phyloP scores from a whole-genome alignment of 192 early-diverging fungal genomes.

The Gigaspora rosea region DNA sequence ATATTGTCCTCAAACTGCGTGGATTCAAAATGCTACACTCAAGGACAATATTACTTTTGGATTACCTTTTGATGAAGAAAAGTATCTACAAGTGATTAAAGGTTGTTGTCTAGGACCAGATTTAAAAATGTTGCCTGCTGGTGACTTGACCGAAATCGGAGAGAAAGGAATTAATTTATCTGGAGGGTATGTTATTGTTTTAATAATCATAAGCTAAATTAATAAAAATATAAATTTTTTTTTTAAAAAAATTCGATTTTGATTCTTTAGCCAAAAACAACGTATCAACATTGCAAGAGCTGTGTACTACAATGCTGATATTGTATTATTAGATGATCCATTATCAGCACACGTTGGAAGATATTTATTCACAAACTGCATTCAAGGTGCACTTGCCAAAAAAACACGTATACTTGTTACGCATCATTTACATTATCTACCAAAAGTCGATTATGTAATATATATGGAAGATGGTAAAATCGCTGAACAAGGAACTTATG shows the following conservation, averaged over 20 bases:
- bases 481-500: constrained; percentile 57
- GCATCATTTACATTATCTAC: constrained; percentile 55
- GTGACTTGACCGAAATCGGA: constrained; percentile 71
- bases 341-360: constrained; percentile 51
- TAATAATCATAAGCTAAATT: too few species aligned
- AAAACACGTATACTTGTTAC: constrained; percentile 69
- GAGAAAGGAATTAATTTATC: constrained; percentile 71
- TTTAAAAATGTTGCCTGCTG: constrained; percentile 58
- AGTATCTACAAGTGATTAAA: constrained; percentile 60
- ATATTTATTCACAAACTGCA: constrained; percentile 50
- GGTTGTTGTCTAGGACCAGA: constrained; percentile 65
- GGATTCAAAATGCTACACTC: constrained; percentile 70
- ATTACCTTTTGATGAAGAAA: constrained; percentile 52
- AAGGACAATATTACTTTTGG: constrained; percentile 82
- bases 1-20: constrained; percentile 67
- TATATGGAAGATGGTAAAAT: constrained; percentile 57
- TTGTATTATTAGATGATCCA: constrained; percentile 71
- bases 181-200: constrained; percentile 45
- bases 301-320: constrained; percentile 66
- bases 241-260: too few species aligned
- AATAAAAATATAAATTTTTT: background rate
- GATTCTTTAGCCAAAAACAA: constrained; percentile 48
- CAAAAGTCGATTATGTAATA: constrained; percentile 49
- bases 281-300: constrained; percentile 65
- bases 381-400: constrained; percentile 43